Conservation (phyloP, 805 yeast genomes). For the Candida dajiaensis region DNA sequence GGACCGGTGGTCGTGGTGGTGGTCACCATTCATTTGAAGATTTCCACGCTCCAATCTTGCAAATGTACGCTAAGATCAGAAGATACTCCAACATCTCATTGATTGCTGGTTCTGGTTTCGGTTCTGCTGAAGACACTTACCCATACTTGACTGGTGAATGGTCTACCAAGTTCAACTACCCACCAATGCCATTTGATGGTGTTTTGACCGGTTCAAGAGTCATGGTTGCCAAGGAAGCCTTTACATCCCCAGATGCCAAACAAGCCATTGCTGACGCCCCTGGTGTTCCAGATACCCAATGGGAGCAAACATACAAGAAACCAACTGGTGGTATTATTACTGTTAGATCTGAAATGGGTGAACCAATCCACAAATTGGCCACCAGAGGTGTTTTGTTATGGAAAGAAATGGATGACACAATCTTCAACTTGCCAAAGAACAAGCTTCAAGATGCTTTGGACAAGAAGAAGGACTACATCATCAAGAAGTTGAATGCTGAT, state of each 20-base stretch:
- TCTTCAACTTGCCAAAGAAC: constrained; percentile 86
- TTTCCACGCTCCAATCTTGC: constrained; percentile 95
- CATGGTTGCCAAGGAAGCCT: constrained; percentile 95
- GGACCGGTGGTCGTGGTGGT: constrained; percentile 99
- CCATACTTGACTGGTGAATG: constrained; percentile 97
- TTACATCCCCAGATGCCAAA: constrained; percentile 91
- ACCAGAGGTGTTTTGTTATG: constrained; percentile 96
- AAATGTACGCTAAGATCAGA: constrained; percentile 93
- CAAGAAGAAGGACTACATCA: constrained; percentile 82
- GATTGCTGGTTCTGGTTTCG: constrained; percentile 98
- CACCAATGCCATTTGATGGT: constrained; percentile 99
- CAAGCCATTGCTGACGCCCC: constrained; percentile 82
- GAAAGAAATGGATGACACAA: constrained; percentile 94
- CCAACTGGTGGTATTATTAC: constrained; percentile 97
- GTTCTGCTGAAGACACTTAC: constrained; percentile 93
- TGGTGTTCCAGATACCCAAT: constrained; percentile 82
- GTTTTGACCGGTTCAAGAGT: constrained; percentile 92
- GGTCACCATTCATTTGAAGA: constrained; percentile 99
- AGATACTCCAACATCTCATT: constrained; percentile 82
- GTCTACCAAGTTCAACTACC: constrained; percentile 83
- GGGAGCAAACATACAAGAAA: constrained; percentile 93
- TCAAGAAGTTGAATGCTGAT: constrained; percentile 81
- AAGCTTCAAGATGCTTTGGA: constrained; percentile 75
- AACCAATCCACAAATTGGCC: constrained; percentile 97
- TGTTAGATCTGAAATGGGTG: constrained; percentile 98